Base-by-base conservation (phyloP, 805 yeast species). In the Metschnikowia baotianmanensis region DNA sequence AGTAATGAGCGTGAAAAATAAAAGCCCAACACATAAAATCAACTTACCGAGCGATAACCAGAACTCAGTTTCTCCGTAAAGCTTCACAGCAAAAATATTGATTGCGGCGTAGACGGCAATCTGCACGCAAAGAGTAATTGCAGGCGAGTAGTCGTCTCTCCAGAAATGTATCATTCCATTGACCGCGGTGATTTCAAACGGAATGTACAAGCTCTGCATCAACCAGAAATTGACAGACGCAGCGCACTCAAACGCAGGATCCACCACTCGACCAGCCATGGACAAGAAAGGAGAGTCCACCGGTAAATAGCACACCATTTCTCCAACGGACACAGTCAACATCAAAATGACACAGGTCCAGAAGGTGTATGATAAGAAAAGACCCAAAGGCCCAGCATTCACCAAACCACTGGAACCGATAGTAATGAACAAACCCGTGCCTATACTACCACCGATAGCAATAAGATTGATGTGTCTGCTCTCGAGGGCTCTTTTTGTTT, bases 61-160 rank as follows among this genome's bases (percentile, higher is more conserved):
- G 56, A 86, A 88, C 61, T 87, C 96, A 18, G 81, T 71, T 57
- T 87, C 96, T 23, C 96, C 96, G 52, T 83, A 87, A 46, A 75
- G 73, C 30, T 69, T 69, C 19, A 87, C 95, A 0, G 91, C 89
- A 54, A 83, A 80, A 8, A 85, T 57, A 46, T 87, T 84, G 42
- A 73, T 64, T 5, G 56, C 42, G 10, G 71, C 61, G 43, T 74
- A 74, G 11, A 68, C 57, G n/a, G 49, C 65, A 35, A 74, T 60
- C 46, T 71, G 76, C 29, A 67, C 48, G 12, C 66, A 62, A 27
- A 73, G 60, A 10, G 78, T 64, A 35, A 72, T 72, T 16, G 73
- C 78, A 10, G 77, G 70, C 20, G 70, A 63, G 49, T 70, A 74
- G 49, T 70, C 76, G 40, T 61, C 67, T 47, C 74, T 57, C 78